Conservation (phyloP, 805 yeast genomes). For the Ogataea thermomethanolica region DNA sequence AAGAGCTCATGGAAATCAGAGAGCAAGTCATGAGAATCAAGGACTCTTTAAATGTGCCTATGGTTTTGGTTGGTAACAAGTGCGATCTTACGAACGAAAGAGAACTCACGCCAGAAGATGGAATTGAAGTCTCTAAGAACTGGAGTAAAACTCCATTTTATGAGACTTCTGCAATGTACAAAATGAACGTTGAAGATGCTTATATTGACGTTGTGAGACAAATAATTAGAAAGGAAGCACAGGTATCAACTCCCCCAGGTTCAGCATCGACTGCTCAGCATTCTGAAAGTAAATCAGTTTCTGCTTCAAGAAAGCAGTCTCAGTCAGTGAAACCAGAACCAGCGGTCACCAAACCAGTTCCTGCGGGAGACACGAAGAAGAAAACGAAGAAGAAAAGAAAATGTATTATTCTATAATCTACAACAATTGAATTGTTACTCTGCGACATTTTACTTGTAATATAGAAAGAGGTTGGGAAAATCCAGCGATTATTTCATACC, state of each 20-base stretch:
- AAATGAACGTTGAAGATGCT: constrained; percentile 86
- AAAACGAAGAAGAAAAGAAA: constrained; percentile 20
- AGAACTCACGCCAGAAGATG: constrained; percentile 75
- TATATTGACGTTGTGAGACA: constrained; percentile 87
- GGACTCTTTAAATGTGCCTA: constrained; percentile 72
- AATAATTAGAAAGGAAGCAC: constrained; percentile 71
- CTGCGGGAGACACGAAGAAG: constrained; percentile 6
- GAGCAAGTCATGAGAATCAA: constrained; percentile 84
- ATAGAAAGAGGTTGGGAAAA: not conserved
- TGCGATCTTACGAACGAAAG: constrained; percentile 78
- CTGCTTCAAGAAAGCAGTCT: constrained; percentile 5
- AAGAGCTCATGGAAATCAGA: constrained; percentile 72
- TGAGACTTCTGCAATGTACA: constrained; percentile 89
- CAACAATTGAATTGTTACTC: no score
- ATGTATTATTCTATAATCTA: constrained; percentile 19
- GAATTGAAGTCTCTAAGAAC: constrained; percentile 73
- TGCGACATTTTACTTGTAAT: constrained; percentile 1
- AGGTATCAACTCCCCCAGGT: constrained; percentile 9
- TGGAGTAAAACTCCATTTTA: constrained; percentile 92
- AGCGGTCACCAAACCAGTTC: not conserved
- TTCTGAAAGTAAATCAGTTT: not conserved
- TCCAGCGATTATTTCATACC: not conserved
- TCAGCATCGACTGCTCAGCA: no score
- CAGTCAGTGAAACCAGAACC: constrained; percentile 3
- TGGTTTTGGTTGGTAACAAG: constrained; percentile 89